Base-by-base conservation (phyloP, 805 yeast genomes). In the Myxozyma neotropica region DNA sequence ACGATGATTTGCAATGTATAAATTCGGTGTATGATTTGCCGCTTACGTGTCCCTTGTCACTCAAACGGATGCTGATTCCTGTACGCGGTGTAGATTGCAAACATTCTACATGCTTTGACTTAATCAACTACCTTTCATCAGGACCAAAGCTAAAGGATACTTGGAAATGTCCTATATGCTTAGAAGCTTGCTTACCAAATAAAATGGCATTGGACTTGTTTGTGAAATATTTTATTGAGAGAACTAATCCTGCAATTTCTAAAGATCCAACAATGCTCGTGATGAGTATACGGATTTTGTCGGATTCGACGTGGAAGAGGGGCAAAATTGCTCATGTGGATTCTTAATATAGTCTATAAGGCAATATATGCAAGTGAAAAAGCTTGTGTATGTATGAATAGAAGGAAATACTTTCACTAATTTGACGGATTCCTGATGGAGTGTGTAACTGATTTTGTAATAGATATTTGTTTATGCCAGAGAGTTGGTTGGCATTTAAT, bases 121-220 rank as follows among this genome's bases (percentile, higher is more conserved):
- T 53, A 26, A 33, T 29, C 17, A 53, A 53, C 27, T 53, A 33
- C 19, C 17, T 53, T n/a, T 40, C 33, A 23, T 1, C 15, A 12
- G 35, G 50, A 13, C 56, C 44, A 24, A 36, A 42, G 10, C 8
- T 38, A 8, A 38, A 38, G n/a, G 43, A 38, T 15, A 43, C 44
- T n/a, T 53, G 56, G 56, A 43, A 35, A 36, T 53, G 56, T 36
- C 56, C 56, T 15, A 44, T 53, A 38, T 53, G 56, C 17, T 40
- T 53, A 3, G 44, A 23, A 6, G 13, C 43, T 7, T 44, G 50
- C 21, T 17, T 36, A 15, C 56, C 56, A 5, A 33, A 17, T 12
- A 17, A 13, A 17, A 36, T 55, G 40, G 24, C 39, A 15, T 43
- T 55, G 15, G 53, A 55, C 21, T 97, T 38, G 10, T 47, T 55